Conservation (phyloP, 208 protist species). For the Chromosphaera perkinsii region DNA sequence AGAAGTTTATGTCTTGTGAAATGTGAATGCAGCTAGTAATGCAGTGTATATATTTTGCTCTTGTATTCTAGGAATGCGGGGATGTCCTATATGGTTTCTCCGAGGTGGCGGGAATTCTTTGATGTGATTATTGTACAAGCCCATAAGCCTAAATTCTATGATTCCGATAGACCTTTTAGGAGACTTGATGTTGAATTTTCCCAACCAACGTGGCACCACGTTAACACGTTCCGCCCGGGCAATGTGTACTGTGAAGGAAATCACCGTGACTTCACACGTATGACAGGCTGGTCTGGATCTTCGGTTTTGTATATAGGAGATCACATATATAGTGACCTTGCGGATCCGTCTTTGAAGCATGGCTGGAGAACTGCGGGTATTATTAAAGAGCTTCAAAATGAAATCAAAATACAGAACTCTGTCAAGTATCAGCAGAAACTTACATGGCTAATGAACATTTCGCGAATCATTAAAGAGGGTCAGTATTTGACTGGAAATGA, state of each 20-base stretch:
- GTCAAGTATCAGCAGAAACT: constrained; percentile 1
- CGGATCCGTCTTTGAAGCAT: constrained; percentile 16
- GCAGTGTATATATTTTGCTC: no score
- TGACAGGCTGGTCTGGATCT: constrained; percentile 11
- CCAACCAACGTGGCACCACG: neutral
- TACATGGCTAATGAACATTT: constrained; percentile 4
- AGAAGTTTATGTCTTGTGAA: no score
- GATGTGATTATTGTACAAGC: constrained; percentile 19
- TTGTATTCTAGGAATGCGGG: constrained; percentile 11
- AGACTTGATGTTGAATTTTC: neutral
- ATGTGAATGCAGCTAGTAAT: no score
- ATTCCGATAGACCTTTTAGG: constrained; percentile 14
- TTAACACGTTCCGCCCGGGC: neutral
- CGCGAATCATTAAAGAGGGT: constrained; percentile 1
- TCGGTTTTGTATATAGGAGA: constrained; percentile 25
- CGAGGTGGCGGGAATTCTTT: constrained; percentile 23
- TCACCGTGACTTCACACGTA: constrained; percentile 9
- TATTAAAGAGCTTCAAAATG: constrained; percentile 14
- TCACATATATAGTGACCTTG: constrained; percentile 15
- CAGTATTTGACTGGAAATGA: neutral
- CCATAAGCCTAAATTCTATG: constrained; percentile 24
- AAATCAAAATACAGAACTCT: constrained; percentile 1
- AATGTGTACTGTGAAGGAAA: constrained; percentile 7
- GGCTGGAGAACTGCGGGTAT: constrained; percentile 28
- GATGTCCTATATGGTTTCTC: constrained; percentile 17